Evolutionary conservation across 2,329 filamentous ascomycete species (phyloP).

Genomic region (Penicillium sp.): DNA sequence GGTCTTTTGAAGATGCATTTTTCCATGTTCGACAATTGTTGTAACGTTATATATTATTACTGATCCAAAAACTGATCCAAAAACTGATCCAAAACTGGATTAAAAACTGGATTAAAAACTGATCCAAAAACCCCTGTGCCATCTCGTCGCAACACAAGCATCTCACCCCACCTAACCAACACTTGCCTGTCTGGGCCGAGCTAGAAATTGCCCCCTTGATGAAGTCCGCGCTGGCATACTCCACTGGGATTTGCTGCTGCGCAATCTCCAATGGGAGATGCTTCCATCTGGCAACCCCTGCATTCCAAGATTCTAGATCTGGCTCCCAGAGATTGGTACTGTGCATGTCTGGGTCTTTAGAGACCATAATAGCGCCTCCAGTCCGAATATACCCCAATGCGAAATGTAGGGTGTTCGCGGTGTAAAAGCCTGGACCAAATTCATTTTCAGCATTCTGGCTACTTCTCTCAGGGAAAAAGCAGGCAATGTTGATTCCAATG

Average conservation of each 20-base stretch:
- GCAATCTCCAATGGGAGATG: neutral
- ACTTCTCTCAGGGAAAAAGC: neutral
- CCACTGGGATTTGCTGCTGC: neutral
- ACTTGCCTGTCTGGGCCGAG: too few relatives aligned
- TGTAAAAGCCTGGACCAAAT: neutral
- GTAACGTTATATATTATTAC: too few relatives aligned
- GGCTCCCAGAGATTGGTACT: neutral
- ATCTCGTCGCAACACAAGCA: too few relatives aligned
- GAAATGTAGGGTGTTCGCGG: neutral
- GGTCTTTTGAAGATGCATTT: too few relatives aligned
- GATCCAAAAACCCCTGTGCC: too few relatives aligned
- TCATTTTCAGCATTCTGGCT: neutral
- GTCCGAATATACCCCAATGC: neutral
- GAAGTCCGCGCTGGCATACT: neutral
- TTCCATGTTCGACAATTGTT: too few relatives aligned
- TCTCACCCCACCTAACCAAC: too few relatives aligned
- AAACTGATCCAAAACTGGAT: too few relatives aligned
- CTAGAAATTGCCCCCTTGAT: neutral
- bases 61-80: too few relatives aligned
- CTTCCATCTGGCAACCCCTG: neutral
- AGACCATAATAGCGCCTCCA: neutral
- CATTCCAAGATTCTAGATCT: neutral
- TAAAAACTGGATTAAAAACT: too few relatives aligned
- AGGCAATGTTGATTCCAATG: neutral
- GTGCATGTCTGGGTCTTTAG: neutral